phyloP scores from a whole-genome alignment of 164 flowering plant species.

The Annona squamosa region DNA sequence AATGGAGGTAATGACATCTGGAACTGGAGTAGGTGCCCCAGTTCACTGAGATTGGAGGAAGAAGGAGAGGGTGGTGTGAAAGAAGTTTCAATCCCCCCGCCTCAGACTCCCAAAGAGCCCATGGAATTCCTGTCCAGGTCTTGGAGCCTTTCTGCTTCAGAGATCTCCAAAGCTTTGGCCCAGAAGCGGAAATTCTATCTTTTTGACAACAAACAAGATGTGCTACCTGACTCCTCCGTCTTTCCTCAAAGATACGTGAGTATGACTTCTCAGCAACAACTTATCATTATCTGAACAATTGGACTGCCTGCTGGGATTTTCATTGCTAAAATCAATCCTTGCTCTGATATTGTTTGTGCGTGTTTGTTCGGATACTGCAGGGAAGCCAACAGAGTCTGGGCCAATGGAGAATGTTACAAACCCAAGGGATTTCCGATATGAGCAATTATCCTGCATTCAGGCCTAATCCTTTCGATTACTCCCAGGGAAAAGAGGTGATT shows the following conservation, averaged over 20 bases:
- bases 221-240: slow-evolving; percentile 12
- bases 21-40: slow-evolving; percentile 21
- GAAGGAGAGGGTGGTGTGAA: slow-evolving; percentile 30
- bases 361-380: background rate
- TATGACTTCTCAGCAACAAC: background rate
- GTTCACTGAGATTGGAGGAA: slow-evolving; percentile 23
- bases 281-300: background rate
- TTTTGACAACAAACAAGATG: slow-evolving; percentile 16
- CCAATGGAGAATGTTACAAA: background rate
- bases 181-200: slow-evolving; percentile 36
- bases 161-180: slow-evolving; percentile 72
- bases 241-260: slow-evolving; percentile 29
- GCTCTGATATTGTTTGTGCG: background rate
- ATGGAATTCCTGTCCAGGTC: slow-evolving; percentile 91
- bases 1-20: background rate
- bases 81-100: slow-evolving; percentile 44
- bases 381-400: background rate
- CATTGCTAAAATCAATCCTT: no score
- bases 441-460: background rate
- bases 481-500: background rate
- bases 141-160: slow-evolving; percentile 85
- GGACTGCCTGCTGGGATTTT: background rate
- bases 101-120: slow-evolving; percentile 87
- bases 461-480: background rate
- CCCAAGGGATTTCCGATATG: background rate